Percentiles rank a stretch among this genome's conserved stretches.
Conservation (phyloP, 768 basidiomycete genomes). For the Leccinellum luteum region DNA sequence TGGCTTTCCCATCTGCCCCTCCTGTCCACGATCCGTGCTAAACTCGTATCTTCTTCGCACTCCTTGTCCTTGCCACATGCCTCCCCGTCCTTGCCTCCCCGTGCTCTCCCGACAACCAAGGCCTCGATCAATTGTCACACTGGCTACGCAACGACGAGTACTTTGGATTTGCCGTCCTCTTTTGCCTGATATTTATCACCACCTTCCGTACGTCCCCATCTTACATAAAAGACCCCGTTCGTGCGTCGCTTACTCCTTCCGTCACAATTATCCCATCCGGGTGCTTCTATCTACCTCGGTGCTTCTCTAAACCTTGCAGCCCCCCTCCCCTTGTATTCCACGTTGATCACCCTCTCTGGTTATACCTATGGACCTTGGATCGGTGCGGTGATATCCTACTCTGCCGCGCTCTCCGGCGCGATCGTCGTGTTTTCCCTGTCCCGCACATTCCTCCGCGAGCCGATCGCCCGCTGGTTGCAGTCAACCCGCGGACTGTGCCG, state of each 20-base stretch:
- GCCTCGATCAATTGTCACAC: slow-evolving; percentile 76
- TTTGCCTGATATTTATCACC: slow-evolving; percentile 79
- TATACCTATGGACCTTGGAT: slow-evolving; percentile 86
- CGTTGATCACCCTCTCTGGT: slow-evolving; percentile 87
- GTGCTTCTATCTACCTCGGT: slow-evolving; percentile 7
- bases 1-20: background rate
- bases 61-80: background rate
- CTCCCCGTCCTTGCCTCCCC: background rate
- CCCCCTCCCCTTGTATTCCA: slow-evolving; percentile 89
- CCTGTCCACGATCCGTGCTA: background rate
- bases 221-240: background rate
- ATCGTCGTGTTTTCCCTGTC: slow-evolving; percentile 81
- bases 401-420: slow-evolving; percentile 82
- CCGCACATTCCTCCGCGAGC: slow-evolving; percentile 66
- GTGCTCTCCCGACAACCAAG: slow-evolving; percentile 39
- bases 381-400: slow-evolving; percentile 85
- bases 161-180: slow-evolving; percentile 77
- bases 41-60: background rate
- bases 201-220: slow-evolving; percentile 68
- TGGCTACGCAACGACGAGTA: slow-evolving; percentile 72
- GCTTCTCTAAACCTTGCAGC: slow-evolving; percentile 43
- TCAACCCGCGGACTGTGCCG: slow-evolving; percentile 71
- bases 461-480: slow-evolving; percentile 70
- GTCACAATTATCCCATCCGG: slow-evolving; percentile 4
- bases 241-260: slow-evolving; percentile 8